Conservation (phyloP, 1,284 basidiomycete species). For the Microbotryomycetes sp. region DNA sequence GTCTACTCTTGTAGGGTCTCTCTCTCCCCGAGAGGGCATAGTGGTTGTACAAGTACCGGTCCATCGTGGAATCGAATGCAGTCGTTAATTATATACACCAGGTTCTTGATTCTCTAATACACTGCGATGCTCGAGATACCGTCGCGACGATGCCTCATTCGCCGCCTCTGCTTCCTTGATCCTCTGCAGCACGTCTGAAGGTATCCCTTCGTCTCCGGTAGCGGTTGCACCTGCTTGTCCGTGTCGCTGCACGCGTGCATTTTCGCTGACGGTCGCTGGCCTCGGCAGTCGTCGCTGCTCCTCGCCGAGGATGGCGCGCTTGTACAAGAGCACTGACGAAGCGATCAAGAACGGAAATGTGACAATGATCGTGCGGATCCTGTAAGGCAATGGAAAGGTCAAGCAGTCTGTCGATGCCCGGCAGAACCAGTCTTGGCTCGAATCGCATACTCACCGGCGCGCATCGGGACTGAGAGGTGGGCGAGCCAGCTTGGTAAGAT, state of each 20-base stretch:
- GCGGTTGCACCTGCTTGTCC: too few species aligned
- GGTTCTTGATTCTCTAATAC: not conserved
- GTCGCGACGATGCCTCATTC: not conserved
- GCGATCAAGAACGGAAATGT: constrained; percentile 27
- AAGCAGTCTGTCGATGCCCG: not conserved
- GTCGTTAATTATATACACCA: not conserved
- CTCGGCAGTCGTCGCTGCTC: constrained; percentile 20
- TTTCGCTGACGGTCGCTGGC: too few species aligned
- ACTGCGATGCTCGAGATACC: not conserved
- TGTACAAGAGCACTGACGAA: constrained; percentile 25
- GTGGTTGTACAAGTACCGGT: not conserved
- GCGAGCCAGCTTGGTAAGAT: not conserved
- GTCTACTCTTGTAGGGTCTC: too few species aligned
- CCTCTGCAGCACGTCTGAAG: not conserved
- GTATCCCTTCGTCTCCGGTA: not conserved
- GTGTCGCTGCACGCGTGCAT: too few species aligned
- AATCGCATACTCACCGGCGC: not conserved
- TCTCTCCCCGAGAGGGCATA: too few species aligned
- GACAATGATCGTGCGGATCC: constrained; percentile 28
- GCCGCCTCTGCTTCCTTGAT: not conserved
- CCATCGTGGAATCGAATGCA: not conserved
- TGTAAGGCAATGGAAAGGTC: not conserved
- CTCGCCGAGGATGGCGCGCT: constrained; percentile 27
- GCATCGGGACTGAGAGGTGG: not conserved
- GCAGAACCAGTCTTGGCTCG: not conserved